phyloP scores from a whole-genome alignment of 1,284 basidiomycete species.

The Cryptococcus neoformans region DNA sequence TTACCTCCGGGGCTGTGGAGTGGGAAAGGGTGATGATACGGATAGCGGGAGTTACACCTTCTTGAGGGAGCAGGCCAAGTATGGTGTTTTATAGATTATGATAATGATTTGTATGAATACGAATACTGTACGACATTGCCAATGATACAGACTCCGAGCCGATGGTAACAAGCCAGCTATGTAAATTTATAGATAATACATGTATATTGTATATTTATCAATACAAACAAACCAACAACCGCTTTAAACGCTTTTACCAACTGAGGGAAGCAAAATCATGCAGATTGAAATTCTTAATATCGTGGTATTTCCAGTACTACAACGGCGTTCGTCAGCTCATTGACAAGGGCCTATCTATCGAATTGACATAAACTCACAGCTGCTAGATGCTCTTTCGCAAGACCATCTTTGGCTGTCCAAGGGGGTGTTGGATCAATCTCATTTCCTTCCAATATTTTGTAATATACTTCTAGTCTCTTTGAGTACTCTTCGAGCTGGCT shows the following conservation, averaged over 20 bases:
- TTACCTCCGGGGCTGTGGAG: conserved; percentile 25
- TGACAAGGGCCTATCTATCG: neutral
- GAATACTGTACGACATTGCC: neutral
- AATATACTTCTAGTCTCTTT: conserved; percentile 26
- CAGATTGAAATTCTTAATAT: conserved; percentile 12
- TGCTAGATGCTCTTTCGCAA: conserved; percentile 22
- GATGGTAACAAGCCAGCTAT: no score
- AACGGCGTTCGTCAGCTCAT: neutral
- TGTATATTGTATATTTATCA: no score
- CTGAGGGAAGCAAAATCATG: conserved; percentile 15
- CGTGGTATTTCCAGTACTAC: conserved; percentile 19
- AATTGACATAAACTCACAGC: conserved; percentile 11
- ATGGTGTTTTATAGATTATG: neutral
- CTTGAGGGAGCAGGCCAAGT: conserved; percentile 22
- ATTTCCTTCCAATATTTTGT: conserved; percentile 24
- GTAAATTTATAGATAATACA: no score
- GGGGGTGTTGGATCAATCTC: conserved; percentile 30
- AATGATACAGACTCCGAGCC: no score
- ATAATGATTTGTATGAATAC: neutral
- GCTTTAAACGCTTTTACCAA: conserved; percentile 1
- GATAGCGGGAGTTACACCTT: conserved; percentile 37
- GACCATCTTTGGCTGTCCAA: conserved; percentile 28
- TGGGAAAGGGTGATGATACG: conserved; percentile 32
- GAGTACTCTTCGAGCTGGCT: conserved; percentile 32
- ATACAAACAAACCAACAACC: no score